Evolutionary conservation across 2,329 filamentous ascomycete genomes (phyloP), one percentile per base, ranked within the genome.

Genomic region (Fusarium drepaniforme): DNA sequence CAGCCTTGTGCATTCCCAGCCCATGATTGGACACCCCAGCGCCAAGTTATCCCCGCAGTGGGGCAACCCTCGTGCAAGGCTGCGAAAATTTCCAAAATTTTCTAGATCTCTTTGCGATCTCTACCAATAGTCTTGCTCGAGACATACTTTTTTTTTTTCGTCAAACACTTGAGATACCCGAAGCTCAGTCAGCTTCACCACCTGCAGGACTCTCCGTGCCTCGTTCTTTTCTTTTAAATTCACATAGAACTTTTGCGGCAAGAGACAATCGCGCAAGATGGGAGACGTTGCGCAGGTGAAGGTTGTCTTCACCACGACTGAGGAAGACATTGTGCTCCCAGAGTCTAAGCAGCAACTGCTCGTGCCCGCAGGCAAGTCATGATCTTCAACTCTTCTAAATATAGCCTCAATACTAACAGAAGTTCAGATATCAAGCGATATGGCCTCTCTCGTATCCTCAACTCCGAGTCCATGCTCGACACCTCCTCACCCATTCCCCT

Each of bases 401-500:
- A 2, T 7, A 13, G 38, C 12, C 1, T 4, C 21, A 8, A 18
- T 30, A 13, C 68, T 76, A 23, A 76, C 13, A 6, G 16, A 5
- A 9, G n/a, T 23, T 13, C 71, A 90, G 91, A 92, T 76, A 90
- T 93, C 78, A 90, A 91, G 81, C 89, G 92, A 80, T 93, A 93
- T 89, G 91, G 91, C 77, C 87, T 93, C 64, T 93, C 91, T 21
- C 88, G 91, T 69, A 91, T 93, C 71, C 87, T 93, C 81, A 93
- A 93, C 83, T 93, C 92, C 78, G 90, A 92, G 86, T 90, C 90
- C 38, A 92, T 93, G 89, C 91, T 93, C 82, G 87, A 89, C 81
- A 92, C 90, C 56, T 81, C 87, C 33, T 85, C 86, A 13, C 91
- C 94, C 15, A 89, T 96, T 57, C 94, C 94, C 21, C 93, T 99